Conservation (phyloP, 768 basidiomycete genomes). For the Amanita pallidorosea region DNA sequence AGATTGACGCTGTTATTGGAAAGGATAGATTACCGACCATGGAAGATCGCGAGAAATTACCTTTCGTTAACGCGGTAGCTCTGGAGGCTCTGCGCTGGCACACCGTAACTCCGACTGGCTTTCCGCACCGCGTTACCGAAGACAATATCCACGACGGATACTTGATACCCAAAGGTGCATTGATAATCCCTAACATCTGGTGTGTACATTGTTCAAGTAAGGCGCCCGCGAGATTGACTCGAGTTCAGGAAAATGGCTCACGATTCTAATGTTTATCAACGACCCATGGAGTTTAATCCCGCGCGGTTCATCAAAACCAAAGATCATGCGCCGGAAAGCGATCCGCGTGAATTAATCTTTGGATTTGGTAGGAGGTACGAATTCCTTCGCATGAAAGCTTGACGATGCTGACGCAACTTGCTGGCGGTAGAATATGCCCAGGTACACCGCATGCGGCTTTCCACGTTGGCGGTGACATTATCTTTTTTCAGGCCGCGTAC, state of each 20-base stretch:
- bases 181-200: slow-evolving; percentile 25
- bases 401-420: not conserved
- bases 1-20: slow-evolving; percentile 31
- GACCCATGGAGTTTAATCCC: slow-evolving; percentile 37
- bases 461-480: not conserved
- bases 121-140: slow-evolving; percentile 31
- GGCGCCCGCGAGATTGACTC: not conserved
- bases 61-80: slow-evolving; percentile 28
- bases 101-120: slow-evolving; percentile 18
- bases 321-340: slow-evolving; percentile 26
- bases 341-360: slow-evolving; percentile 35
- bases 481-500: not conserved
- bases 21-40: slow-evolving; percentile 26
- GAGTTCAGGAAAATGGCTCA: slow-evolving; percentile 28
- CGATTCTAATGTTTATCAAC: slow-evolving; percentile 29
- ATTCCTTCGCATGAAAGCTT: not conserved
- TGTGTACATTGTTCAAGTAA: slow-evolving; percentile 5
- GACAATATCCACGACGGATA: slow-evolving; percentile 34
- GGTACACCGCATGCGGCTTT: slow-evolving; percentile 10
- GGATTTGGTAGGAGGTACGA: slow-evolving; percentile 42
- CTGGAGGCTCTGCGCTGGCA: slow-evolving; percentile 28
- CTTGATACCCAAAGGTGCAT: slow-evolving; percentile 30
- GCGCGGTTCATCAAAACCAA: slow-evolving; percentile 32
- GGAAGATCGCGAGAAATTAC: slow-evolving; percentile 27
- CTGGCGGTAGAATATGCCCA: slow-evolving; percentile 22